Conservation (phyloP, 2,329 filamentous ascomycete genomes). For the Colletotrichum sp. region DNA sequence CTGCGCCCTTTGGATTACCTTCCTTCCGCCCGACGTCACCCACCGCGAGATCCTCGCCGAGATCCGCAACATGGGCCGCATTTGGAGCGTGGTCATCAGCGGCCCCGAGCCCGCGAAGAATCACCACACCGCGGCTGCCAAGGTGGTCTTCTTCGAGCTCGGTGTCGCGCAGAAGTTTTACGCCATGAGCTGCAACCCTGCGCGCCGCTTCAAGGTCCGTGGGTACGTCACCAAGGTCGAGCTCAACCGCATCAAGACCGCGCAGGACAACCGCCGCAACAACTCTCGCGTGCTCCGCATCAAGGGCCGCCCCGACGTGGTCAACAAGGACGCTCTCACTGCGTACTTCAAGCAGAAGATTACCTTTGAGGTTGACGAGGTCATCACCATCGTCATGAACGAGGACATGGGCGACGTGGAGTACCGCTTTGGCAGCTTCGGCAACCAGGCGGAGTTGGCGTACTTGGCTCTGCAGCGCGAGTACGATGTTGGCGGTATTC, state of each 20-base stretch:
- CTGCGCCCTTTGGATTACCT: conserved; percentile 58
- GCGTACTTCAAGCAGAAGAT: conserved; percentile 48
- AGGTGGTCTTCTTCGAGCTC: conserved; percentile 54
- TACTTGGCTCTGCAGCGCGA: conserved; percentile 28
- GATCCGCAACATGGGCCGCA: conserved; percentile 52
- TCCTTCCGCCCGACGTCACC: conserved; percentile 49
- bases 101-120: conserved; percentile 41
- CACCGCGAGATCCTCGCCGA: conserved; percentile 47
- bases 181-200: conserved; percentile 17
- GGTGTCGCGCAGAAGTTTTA: conserved; percentile 39
- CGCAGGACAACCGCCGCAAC: conserved; percentile 24
- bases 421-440: conserved; percentile 60
- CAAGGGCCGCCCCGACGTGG: conserved; percentile 46
- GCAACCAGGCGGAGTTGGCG: conserved; percentile 59
- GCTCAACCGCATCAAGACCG: conserved; percentile 54
- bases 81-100: conserved; percentile 59
- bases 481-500: background rate
- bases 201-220: conserved; percentile 39
- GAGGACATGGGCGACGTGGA: conserved; percentile 42
- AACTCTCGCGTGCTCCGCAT: conserved; percentile 57
- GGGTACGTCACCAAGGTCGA: conserved; percentile 41
- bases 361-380: conserved; percentile 51
- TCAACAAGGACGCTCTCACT: conserved; percentile 45
- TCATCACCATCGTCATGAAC: conserved; percentile 35
- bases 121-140: conserved; percentile 46